phyloP scores from a whole-genome alignment of 148 eudicot genomes.

The Silene uniflora region DNA sequence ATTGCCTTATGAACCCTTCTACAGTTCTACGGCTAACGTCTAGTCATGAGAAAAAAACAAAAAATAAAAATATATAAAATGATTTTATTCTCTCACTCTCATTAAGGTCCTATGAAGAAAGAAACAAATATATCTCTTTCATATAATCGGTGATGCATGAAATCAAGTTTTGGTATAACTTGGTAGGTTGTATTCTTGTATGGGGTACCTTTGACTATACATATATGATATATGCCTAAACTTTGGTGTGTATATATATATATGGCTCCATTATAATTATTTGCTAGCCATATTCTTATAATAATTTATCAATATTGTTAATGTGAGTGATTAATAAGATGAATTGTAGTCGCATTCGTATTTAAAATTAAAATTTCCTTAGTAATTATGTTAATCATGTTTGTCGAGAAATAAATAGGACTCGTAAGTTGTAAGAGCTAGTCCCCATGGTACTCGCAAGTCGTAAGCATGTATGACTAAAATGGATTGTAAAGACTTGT shows the following conservation, averaged over 20 bases:
- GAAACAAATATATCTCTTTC: conserved; percentile 16
- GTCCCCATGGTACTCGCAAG: too few relatives aligned
- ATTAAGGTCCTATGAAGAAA: neutral
- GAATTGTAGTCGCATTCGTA: too few relatives aligned
- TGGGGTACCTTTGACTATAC: conserved; percentile 1
- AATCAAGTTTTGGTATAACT: neutral
- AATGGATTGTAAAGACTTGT: too few relatives aligned
- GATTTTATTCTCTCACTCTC: neutral
- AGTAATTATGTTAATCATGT: too few relatives aligned
- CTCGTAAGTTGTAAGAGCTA: accelerated
- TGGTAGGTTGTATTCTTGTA: conserved; percentile 11
- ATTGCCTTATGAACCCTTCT: neutral
- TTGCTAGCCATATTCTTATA: too few relatives aligned
- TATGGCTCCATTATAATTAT: too few relatives aligned
- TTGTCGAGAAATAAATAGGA: too few relatives aligned
- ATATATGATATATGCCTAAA: neutral
- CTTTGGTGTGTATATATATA: too few relatives aligned
- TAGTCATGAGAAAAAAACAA: neutral
- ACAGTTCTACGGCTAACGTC: neutral
- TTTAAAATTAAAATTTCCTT: too few relatives aligned
- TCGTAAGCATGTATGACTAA: too few relatives aligned
- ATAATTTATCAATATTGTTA: too few relatives aligned
- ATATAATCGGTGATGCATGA: neutral
- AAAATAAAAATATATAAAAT: neutral
- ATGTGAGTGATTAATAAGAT: too few relatives aligned